These are phyloP conservation scores for Cerioporus squamosus DNA, from an alignment of 1,284 basidiomycete genomes.

Conservation along the genomic window DNA sequence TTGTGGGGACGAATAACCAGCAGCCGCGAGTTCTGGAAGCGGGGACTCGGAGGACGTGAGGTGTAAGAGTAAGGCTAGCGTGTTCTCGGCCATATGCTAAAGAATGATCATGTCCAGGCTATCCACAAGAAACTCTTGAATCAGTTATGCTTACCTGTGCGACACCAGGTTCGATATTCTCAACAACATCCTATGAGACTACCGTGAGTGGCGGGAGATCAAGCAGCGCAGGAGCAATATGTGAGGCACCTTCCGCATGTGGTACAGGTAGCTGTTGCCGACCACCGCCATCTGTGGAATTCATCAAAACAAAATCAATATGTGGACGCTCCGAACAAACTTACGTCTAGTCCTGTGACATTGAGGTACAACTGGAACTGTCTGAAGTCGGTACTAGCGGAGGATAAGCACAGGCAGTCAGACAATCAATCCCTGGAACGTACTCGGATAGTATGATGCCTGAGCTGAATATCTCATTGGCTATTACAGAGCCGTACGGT, in stretches of 20 bases:
- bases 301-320: not conserved
- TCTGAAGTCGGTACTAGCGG: conserved; percentile 83
- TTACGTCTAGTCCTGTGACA: conserved; percentile 85
- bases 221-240: not conserved
- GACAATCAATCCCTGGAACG: conserved; percentile 33
- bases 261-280: conserved; percentile 93
- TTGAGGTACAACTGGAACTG: conserved; percentile 94
- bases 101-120: not conserved
- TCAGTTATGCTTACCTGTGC: conserved; percentile 58
- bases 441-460: conserved; percentile 92
- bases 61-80: conserved; percentile 81
- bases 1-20: conserved; percentile 58
- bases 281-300: conserved; percentile 86
- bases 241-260: conserved; percentile 72
- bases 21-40: conserved; percentile 57
- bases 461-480: conserved; percentile 93
- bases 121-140: not conserved
- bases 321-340: conserved; percentile 28
- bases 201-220: not conserved
- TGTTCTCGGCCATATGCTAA: conserved; percentile 92
- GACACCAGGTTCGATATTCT: conserved; percentile 82
- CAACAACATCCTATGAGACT: conserved; percentile 66
- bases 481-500: conserved; percentile 90
- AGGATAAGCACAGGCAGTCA: not conserved
- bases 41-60: conserved; percentile 75